These are phyloP conservation scores for Ophiocordyceps camponoti-floridani DNA, from an alignment of 2,329 filamentous ascomycete species.

Conservation along the genomic window DNA sequence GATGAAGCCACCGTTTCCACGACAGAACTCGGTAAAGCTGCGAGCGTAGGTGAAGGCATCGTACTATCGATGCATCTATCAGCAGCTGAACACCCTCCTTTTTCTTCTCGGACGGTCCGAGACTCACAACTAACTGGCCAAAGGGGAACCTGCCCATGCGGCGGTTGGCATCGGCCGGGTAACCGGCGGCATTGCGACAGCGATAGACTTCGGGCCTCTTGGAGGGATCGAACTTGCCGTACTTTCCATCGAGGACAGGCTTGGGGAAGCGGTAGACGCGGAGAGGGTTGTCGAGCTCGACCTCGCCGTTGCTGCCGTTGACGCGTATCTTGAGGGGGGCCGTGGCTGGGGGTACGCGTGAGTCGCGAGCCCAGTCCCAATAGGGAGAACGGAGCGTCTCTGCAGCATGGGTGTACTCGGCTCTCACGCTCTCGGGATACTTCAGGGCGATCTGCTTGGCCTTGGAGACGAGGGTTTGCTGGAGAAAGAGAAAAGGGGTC, in stretches of 20 bases:
- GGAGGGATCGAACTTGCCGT: conserved; percentile 13
- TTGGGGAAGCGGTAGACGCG: conserved; percentile 30
- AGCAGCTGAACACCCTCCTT: neutral
- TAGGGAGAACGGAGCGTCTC: conserved; percentile 27
- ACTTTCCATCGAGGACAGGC: conserved; percentile 17
- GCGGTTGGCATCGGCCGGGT: conserved; percentile 19
- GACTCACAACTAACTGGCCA: conserved; percentile 21
- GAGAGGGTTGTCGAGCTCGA: conserved; percentile 30
- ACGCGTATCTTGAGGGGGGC: conserved; percentile 17
- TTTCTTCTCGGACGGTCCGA: neutral
- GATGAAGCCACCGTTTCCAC: conserved; percentile 12
- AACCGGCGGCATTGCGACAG: conserved; percentile 17
- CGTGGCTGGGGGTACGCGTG: conserved; percentile 21
- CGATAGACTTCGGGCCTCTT: conserved; percentile 20
- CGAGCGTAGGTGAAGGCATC: conserved; percentile 18
- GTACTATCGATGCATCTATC: conserved; percentile 13
- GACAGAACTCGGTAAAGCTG: conserved; percentile 16
- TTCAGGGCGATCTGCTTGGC: conserved; percentile 26
- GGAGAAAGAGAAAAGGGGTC: neutral
- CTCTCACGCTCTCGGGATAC: conserved; percentile 18
- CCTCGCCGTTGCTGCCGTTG: conserved; percentile 10
- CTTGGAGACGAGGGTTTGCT: conserved; percentile 30
- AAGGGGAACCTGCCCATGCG: conserved; percentile 15
- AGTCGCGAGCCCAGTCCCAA: conserved; percentile 34
- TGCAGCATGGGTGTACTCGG: conserved; percentile 24